These are phyloP conservation scores for Didymella pinodella DNA, from an alignment of 2,329 filamentous ascomycete genomes.

Conservation along the genomic window DNA sequence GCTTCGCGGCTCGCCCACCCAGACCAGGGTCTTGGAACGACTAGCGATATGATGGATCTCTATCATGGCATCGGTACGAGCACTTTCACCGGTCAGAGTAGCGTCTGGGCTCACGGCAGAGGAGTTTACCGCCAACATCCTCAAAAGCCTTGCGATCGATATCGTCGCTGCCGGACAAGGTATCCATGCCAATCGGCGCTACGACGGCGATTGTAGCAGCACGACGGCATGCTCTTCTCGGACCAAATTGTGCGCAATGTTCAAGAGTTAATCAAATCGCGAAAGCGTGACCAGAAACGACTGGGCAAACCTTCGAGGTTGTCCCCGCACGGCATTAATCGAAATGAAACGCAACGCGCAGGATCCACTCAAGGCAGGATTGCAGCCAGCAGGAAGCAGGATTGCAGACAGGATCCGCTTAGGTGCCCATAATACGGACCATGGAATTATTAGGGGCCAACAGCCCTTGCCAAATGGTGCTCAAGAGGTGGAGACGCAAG, in stretches of 20 bases:
- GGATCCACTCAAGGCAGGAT: constrained; percentile 19
- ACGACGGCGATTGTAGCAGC: constrained; percentile 8
- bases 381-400: constrained; percentile 16
- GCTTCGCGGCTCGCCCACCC: constrained; percentile 16
- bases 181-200: constrained; percentile 8
- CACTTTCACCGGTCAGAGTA: constrained; percentile 10
- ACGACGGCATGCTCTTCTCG: neutral
- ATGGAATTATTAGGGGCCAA: constrained; percentile 15
- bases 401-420: constrained; percentile 19
- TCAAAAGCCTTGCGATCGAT: neutral
- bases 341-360: constrained; percentile 22
- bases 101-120: constrained; percentile 4
- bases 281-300: constrained; percentile 7
- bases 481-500: constrained; percentile 23
- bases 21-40: constrained; percentile 12
- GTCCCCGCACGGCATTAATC: constrained; percentile 21
- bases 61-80: constrained; percentile 8
- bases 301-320: constrained; percentile 12
- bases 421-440: constrained; percentile 19
- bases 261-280: constrained; percentile 10
- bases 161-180: constrained; percentile 10
- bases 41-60: constrained; percentile 1
- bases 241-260: constrained; percentile 3
- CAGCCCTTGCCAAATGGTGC: constrained; percentile 16
- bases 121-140: neutral